These are phyloP conservation scores for Hemileccinum rubropunctum DNA, from an alignment of 768 basidiomycete genomes.

Conservation along the genomic window DNA sequence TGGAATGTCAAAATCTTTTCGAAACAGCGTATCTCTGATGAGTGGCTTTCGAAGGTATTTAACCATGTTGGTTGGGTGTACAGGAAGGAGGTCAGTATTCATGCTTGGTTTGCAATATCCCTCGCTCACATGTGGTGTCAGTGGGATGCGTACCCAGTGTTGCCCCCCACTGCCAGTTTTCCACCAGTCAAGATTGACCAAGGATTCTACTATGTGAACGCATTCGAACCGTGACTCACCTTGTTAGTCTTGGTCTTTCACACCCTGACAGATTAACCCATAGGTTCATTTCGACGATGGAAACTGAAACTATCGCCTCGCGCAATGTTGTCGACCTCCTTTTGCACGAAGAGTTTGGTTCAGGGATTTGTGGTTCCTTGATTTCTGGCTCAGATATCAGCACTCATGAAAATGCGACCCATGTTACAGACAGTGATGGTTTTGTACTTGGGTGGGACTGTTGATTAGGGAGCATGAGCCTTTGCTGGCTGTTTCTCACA, in stretches of 20 bases:
- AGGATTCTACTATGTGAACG: constrained; percentile 88
- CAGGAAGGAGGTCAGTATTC: constrained; percentile 62
- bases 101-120: neutral
- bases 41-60: constrained; percentile 69
- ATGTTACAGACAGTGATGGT: constrained; percentile 26
- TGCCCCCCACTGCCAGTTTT: constrained; percentile 64
- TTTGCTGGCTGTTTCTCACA: neutral
- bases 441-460: constrained; percentile 81
- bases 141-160: constrained; percentile 81
- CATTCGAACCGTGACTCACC: constrained; percentile 78
- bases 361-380: constrained; percentile 61
- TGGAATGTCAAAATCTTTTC: constrained; percentile 92
- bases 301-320: constrained; percentile 82
- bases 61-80: constrained; percentile 76
- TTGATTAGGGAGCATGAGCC: constrained; percentile 27
- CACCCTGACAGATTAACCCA: neutral
- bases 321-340: constrained; percentile 82
- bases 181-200: constrained; percentile 75
- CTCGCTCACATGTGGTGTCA: constrained; percentile 27
- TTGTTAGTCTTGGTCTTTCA: neutral
- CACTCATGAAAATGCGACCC: constrained; percentile 11
- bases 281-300: constrained; percentile 90
- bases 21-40: constrained; percentile 56
- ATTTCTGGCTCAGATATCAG: constrained; percentile 26
- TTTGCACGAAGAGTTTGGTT: constrained; percentile 66